Base-by-base conservation (phyloP, 495 filamentous ascomycete species). In the Penicillium robsamsonii region DNA sequence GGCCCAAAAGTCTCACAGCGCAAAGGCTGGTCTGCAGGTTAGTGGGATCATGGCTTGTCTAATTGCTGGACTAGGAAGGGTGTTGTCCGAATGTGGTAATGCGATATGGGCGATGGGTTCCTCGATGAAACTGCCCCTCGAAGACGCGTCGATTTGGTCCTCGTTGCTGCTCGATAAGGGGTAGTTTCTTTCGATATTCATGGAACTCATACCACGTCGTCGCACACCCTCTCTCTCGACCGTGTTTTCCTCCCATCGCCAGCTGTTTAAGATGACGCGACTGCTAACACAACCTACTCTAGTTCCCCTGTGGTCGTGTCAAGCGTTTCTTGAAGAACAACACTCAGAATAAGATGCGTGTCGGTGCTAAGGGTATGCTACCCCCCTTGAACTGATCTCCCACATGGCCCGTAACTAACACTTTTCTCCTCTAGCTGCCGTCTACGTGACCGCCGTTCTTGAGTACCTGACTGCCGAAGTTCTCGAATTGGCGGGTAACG, bases 291-390 rank as follows among this genome's bases (percentile, higher is more conserved):
- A 20, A 15, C n/a, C 22, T 7, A 40, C 50, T 40, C 56, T 70
- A 98, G 95, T 98, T 98, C 78, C 94, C 94, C 40, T 98, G 94
- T 71, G 94, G 94, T 76, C 95, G 94, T 87, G 92, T 98, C 69
- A 98, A 98, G 87, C 92, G 94, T 79, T 96, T 97, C 81, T 80
- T 98, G 69, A 97, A 97, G 84, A 94, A 94, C 75, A 96, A 96
- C 77, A 97, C 94, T 24, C 94, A 97, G 66, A 95, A 96, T 76
- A 97, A 97, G 83, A 97, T 97, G 91, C 93, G 94, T 78, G 95
- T 98, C 62, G 95, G 94, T 65, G 94, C 94, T 63, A 98, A 98
- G 81, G 83, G 83, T 86, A 75, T 27, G 69, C 58, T 47, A 33
- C 6, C 15, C 48, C 24, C 20, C 29, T 37, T n/a, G 11, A 38